phyloP scores from a whole-genome alignment of 1,284 basidiomycete species.

The Sphagnurus paluster region DNA sequence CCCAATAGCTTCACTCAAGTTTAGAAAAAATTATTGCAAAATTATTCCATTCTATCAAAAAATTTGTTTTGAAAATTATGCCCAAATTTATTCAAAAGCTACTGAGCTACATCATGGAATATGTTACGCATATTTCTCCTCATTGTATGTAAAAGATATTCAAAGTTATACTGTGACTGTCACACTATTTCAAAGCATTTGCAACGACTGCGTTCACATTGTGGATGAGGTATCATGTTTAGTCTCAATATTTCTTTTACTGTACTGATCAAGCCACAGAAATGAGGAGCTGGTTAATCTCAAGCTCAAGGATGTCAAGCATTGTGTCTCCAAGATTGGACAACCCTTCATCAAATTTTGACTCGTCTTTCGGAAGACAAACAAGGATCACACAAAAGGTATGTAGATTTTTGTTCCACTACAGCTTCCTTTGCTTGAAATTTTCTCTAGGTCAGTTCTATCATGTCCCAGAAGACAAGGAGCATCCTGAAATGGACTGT shows the following conservation, averaged over 20 bases:
- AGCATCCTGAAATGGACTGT: slow-evolving; percentile 20
- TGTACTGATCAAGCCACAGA: slow-evolving; percentile 3
- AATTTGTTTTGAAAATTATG: too few species aligned
- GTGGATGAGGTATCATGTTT: slow-evolving; percentile 17
- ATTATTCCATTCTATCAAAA: too few species aligned
- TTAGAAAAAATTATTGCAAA: too few species aligned
- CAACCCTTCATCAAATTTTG: slow-evolving; percentile 15
- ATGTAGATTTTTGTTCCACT: background rate
- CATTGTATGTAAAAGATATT: too few species aligned
- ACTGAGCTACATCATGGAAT: too few species aligned
- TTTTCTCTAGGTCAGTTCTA: slow-evolving; percentile 19
- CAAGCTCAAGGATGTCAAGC: slow-evolving; percentile 7
- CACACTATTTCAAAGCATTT: slow-evolving; percentile 14
- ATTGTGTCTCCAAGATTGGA: background rate
- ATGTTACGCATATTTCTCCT: too few species aligned
- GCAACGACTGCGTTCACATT: slow-evolving; percentile 22
- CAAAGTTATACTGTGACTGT: too few species aligned
- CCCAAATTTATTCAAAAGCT: too few species aligned
- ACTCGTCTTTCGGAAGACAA: slow-evolving; percentile 22
- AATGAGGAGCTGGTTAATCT: slow-evolving; percentile 21
- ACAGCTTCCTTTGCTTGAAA: background rate
- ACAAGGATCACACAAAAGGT: slow-evolving; percentile 22
- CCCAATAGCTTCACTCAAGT: too few species aligned
- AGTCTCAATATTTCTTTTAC: background rate
- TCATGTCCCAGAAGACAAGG: slow-evolving; percentile 16